A percentile compares a stretch with the other conserved stretches of the same genome.
These are phyloP conservation scores for Pleurotus salmoneostramineus DNA, from an alignment of 768 basidiomycete genomes.

Conservation along the genomic window DNA sequence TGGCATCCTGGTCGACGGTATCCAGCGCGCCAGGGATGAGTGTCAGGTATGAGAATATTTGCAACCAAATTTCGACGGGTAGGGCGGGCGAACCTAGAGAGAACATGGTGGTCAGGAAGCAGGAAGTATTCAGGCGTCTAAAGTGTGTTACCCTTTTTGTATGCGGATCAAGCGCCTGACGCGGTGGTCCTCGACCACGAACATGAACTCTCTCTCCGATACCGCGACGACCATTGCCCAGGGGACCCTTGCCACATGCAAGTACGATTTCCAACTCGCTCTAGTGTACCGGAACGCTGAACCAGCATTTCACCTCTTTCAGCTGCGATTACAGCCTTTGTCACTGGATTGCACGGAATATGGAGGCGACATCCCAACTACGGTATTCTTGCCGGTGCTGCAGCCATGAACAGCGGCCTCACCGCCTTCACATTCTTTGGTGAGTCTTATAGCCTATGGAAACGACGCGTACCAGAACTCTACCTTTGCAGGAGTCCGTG, in stretches of 20 bases:
- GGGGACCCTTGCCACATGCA: constrained; percentile 69
- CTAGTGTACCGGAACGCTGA: constrained; percentile 17
- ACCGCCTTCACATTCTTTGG: constrained; percentile 78
- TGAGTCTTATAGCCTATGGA: constrained; percentile 29
- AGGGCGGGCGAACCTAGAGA: neutral
- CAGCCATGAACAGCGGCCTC: constrained; percentile 70
- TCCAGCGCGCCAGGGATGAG: constrained; percentile 20
- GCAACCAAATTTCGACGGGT: constrained; percentile 23
- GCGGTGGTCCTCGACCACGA: neutral
- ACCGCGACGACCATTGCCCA: constrained; percentile 30
- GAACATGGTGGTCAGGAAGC: neutral
- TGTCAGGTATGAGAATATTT: constrained; percentile 18
- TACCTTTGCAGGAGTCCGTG: constrained; percentile 56
- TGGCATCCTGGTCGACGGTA: constrained; percentile 15
- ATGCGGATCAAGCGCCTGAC: neutral
- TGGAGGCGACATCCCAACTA: constrained; percentile 43
- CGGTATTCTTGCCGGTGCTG: constrained; percentile 47
- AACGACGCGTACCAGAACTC: neutral
- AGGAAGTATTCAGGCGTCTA: neutral
- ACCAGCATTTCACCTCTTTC: constrained; percentile 12
- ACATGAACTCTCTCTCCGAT: constrained; percentile 28
- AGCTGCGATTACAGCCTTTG: constrained; percentile 59
- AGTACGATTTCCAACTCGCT: constrained; percentile 55
- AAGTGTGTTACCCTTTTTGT: neutral
- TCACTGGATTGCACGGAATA: constrained; percentile 40